Percentiles rank a stretch among this genome's conserved stretches.
These are phyloP conservation scores for Trichoderma asperellum DNA, from an alignment of 2,329 filamentous ascomycete species.

Conservation along the genomic window DNA sequence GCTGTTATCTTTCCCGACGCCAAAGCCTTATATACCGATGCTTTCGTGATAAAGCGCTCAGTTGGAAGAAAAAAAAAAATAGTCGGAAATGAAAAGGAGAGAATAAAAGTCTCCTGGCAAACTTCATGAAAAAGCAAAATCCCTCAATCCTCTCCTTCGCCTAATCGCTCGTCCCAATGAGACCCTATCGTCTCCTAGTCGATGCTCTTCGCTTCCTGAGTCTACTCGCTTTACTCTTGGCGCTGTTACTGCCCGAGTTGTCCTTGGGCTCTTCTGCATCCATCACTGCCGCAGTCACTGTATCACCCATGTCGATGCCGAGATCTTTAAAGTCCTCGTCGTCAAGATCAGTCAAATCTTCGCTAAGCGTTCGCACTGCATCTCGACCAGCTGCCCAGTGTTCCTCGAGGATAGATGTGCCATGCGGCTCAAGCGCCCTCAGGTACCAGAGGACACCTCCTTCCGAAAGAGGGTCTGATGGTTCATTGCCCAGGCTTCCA, in stretches of 20 bases:
- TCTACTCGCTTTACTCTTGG: conserved; percentile 38
- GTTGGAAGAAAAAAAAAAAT: neutral
- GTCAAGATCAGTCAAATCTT: conserved; percentile 88
- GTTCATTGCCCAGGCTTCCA: conserved; percentile 56
- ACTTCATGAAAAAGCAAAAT: neutral
- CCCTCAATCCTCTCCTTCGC: neutral
- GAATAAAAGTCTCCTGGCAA: neutral
- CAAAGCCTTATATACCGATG: conserved; percentile 28
- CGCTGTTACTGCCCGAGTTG: conserved; percentile 29
- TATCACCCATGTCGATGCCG: conserved; percentile 56
- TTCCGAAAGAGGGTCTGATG: conserved; percentile 60
- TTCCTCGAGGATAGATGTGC: conserved; percentile 79
- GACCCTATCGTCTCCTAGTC: conserved; percentile 41
- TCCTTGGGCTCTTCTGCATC: conserved; percentile 36
- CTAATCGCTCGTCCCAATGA: neutral
- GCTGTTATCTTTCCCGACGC: conserved; percentile 19
- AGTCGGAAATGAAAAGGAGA: neutral
- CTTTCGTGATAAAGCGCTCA: conserved; percentile 21
- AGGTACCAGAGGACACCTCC: conserved; percentile 92
- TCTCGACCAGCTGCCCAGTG: conserved; percentile 67
- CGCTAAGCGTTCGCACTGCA: conserved; percentile 69
- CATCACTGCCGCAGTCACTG: conserved; percentile 37
- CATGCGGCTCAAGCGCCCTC: conserved; percentile 74
- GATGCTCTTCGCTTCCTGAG: conserved; percentile 44
- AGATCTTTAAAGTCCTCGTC: conserved; percentile 84